Percentiles rank a stretch among this genome's conserved stretches.
Conservation (phyloP, 345 rosid species). For the Eucalyptus melliodora region DNA sequence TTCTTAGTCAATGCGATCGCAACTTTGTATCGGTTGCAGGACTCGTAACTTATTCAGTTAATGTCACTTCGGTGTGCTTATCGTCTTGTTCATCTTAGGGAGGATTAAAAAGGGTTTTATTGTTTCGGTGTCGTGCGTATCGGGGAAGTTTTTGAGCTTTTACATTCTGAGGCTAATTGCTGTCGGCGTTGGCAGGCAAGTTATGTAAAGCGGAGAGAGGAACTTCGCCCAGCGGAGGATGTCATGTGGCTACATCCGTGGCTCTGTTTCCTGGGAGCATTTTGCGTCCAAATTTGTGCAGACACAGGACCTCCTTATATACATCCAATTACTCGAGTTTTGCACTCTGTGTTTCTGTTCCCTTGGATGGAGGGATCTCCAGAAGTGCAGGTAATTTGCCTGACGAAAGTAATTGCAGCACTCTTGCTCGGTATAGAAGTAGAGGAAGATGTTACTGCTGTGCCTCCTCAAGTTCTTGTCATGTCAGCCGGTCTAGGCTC, state of each 20-base stretch:
- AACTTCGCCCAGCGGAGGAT: not conserved
- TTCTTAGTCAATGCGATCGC: not conserved
- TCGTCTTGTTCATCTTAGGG: not conserved
- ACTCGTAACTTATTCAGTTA: not conserved
- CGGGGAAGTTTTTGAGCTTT: not conserved
- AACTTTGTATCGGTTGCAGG: not conserved
- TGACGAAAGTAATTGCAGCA: not conserved
- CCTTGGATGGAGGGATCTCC: conserved; percentile 3
- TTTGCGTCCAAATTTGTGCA: not conserved
- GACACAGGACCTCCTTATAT: not conserved
- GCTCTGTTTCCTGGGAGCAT: not conserved
- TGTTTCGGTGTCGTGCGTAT: too few relatives aligned
- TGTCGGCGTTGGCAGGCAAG: not conserved
- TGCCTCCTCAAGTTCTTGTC: conserved; percentile 1
- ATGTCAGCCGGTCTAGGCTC: conserved; percentile 5
- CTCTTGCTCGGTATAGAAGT: not conserved
- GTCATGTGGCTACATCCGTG: not conserved
- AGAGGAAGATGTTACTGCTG: conserved; percentile 13
- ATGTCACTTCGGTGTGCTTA: not conserved
- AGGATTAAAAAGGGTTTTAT: not conserved
- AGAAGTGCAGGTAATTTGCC: conserved; percentile 3
- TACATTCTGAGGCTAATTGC: not conserved
- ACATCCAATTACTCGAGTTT: conserved; percentile 5
- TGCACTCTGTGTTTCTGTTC: not conserved
- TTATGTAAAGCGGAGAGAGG: not conserved